Conservation (phyloP, 345 rosid species). For the Mangifera indica region DNA sequence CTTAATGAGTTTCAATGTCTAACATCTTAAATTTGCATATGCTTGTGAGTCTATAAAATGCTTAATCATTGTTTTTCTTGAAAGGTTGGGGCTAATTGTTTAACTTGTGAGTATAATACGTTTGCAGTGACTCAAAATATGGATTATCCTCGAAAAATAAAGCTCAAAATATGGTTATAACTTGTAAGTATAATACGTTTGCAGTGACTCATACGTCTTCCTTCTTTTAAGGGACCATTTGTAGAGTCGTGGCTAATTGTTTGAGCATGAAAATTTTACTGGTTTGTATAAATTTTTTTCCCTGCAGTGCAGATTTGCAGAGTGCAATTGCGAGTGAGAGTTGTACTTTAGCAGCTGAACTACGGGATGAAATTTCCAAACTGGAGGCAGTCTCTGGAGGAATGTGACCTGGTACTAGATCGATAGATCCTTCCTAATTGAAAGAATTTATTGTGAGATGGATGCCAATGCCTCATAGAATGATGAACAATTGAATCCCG, state of each 20-base stretch:
- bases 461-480: slow-evolving; percentile 3
- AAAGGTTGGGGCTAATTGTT: slow-evolving; percentile 90
- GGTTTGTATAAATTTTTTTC: slow-evolving; percentile 18
- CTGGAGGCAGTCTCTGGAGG: slow-evolving; percentile 80
- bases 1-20: not conserved
- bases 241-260: not conserved
- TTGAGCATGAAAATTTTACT: slow-evolving; percentile 1
- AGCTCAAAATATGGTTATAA: slow-evolving; percentile 91
- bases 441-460: not conserved
- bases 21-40: slow-evolving; percentile 5
- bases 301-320: slow-evolving; percentile 78
- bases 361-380: slow-evolving; percentile 71
- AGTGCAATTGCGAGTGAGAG: slow-evolving; percentile 76
- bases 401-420: not conserved
- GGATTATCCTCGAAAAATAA: slow-evolving; percentile 87
- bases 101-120: no score
- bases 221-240: not conserved
- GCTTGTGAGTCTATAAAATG: slow-evolving; percentile 13
- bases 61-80: slow-evolving; percentile 29
- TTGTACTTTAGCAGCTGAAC: slow-evolving; percentile 69
- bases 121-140: slow-evolving; percentile 60
- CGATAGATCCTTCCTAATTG: not conserved
- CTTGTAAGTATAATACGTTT: slow-evolving; percentile 62
- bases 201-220: slow-evolving; percentile 45
- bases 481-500: not conserved